These are phyloP conservation scores for Schwanniomyces sp. DNA, from an alignment of 805 yeast genomes.

Conservation along the genomic window DNA sequence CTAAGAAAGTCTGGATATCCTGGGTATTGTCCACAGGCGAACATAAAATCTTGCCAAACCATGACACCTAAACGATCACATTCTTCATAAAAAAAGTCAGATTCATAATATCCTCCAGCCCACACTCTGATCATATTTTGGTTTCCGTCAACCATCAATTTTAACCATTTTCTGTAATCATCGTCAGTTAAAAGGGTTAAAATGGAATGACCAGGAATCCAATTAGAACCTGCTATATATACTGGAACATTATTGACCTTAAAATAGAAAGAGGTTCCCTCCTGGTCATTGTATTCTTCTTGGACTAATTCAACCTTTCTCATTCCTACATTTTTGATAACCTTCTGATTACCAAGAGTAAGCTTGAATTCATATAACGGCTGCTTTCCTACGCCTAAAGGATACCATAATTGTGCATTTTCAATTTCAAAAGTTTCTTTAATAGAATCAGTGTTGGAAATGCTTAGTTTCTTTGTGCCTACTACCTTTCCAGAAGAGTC, in stretches of 20 bases:
- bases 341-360: conserved; percentile 7
- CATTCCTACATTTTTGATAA: conserved; percentile 34
- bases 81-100: conserved; percentile 39
- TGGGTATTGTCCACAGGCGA: conserved; percentile 58
- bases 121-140: conserved; percentile 48
- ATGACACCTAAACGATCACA: conserved; percentile 46
- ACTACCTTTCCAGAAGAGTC: conserved; percentile 12
- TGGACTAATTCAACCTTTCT: conserved; percentile 42
- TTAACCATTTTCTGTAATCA: conserved; percentile 40
- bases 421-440: conserved; percentile 11
- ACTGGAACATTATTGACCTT: conserved; percentile 39
- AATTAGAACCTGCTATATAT: conserved; percentile 42
- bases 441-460: not conserved
- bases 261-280: conserved; percentile 45
- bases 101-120: conserved; percentile 52
- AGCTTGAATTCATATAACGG: conserved; percentile 26
- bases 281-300: conserved; percentile 23
- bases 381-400: conserved; percentile 37
- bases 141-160: conserved; percentile 34
- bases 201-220: conserved; percentile 51
- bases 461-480: not conserved
- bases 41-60: conserved; percentile 60
- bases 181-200: conserved; percentile 26
- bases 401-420: conserved; percentile 42
- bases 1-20: conserved; percentile 34